Conservation (phyloP, 129 eudicot species). For the Arctium minus region DNA sequence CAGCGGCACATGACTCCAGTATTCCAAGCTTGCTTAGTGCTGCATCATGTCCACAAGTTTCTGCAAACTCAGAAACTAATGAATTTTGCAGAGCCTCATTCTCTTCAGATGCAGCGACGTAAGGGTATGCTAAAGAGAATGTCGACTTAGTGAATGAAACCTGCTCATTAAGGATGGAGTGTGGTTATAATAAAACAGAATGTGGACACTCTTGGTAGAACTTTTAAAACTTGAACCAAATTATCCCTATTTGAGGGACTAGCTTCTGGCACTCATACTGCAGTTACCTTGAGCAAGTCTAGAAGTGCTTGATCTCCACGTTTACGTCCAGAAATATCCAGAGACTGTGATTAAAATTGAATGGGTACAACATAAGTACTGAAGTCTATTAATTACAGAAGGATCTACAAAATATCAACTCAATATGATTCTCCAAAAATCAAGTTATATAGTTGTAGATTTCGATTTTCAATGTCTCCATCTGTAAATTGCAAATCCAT, state of each 20-base stretch:
- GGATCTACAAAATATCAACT: background rate
- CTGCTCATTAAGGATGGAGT: slow-evolving; percentile 33
- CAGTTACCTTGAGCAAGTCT: slow-evolving; percentile 71
- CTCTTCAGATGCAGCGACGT: slow-evolving; percentile 62
- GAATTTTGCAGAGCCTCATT: slow-evolving; percentile 57
- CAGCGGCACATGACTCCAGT: slow-evolving; percentile 64
- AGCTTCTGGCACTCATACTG: background rate
- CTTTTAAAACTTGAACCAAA: background rate
- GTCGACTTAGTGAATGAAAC: slow-evolving; percentile 68
- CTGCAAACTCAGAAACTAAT: slow-evolving; percentile 65
- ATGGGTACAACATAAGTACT: slow-evolving; percentile 3
- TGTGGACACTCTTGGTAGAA: background rate
- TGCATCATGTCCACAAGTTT: slow-evolving; percentile 56
- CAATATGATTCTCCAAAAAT: background rate
- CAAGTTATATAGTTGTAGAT: slow-evolving; percentile 15
- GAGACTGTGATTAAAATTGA: slow-evolving; percentile 42
- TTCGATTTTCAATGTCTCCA: background rate
- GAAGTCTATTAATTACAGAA: background rate
- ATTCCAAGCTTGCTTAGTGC: slow-evolving; percentile 49
- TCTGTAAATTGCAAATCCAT: slow-evolving; percentile 15
- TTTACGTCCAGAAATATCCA: slow-evolving; percentile 58
- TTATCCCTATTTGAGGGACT: background rate
- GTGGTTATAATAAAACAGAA: background rate
- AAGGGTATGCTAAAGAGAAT: slow-evolving; percentile 82
- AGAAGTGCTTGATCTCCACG: slow-evolving; percentile 51